Conservation (phyloP, 305 asterid species). For the Plantago coronopus region DNA sequence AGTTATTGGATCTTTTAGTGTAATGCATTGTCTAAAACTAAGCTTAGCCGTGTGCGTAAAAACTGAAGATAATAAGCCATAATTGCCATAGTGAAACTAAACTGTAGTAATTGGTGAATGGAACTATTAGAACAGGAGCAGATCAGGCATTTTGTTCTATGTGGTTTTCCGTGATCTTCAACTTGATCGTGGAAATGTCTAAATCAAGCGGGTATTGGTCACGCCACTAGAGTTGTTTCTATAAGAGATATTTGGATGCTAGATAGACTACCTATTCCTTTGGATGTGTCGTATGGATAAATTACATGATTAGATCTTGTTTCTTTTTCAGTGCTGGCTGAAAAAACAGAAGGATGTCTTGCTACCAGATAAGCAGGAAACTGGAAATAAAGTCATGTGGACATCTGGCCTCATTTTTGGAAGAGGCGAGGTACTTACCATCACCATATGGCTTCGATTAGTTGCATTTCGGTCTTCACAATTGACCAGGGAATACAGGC, state of each 20-base stretch:
- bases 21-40: neutral
- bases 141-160: neutral
- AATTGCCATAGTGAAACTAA: neutral
- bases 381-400: slow-evolving; percentile 63
- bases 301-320: slow-evolving; percentile 10
- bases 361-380: slow-evolving; percentile 53
- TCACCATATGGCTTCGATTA: slow-evolving; percentile 5
- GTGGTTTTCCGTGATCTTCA: neutral
- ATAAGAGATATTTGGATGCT: neutral
- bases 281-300: neutral
- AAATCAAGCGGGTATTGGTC: neutral
- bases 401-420: slow-evolving; percentile 82
- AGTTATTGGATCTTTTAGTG: neutral
- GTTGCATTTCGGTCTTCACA: slow-evolving; percentile 8
- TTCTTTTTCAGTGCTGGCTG: slow-evolving; percentile 74
- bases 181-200: neutral
- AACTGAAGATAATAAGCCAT: neutral
- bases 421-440: slow-evolving; percentile 67
- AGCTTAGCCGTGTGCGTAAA: neutral
- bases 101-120: neutral
- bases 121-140: neutral
- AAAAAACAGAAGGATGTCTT: slow-evolving; percentile 82
- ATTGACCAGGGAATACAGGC: neutral
- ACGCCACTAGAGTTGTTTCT: neutral
- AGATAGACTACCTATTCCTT: neutral